phyloP scores from a whole-genome alignment of 2,329 filamentous ascomycete species.

The Nemania sp. region DNA sequence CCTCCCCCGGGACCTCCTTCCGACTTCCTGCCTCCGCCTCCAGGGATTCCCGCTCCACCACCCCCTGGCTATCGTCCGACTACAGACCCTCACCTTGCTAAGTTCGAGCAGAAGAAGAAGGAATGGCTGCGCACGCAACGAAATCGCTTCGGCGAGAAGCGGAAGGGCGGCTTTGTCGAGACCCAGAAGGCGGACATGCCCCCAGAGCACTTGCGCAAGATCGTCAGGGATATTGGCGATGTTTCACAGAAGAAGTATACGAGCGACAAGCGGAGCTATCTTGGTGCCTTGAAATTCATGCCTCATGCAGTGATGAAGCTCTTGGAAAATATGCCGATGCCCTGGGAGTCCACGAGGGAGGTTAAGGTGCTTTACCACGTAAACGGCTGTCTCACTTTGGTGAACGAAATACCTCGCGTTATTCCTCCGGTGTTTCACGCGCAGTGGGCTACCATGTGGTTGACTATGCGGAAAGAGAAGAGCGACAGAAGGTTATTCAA shows the following conservation, averaged over 20 bases:
- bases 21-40: conserved; percentile 61
- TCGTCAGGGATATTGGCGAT: conserved; percentile 97
- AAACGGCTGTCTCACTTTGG: conserved; percentile 93
- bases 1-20: conserved; percentile 62
- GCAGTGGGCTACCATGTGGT: conserved; percentile 99
- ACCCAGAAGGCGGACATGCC: conserved; percentile 99
- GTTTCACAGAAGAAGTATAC: conserved; percentile 99
- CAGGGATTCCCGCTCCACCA: conserved; percentile 67
- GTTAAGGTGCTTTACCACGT: conserved; percentile 99
- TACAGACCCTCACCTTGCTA: conserved; percentile 82
- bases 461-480: conserved; percentile 97
- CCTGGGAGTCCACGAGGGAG: conserved; percentile 94
- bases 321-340: conserved; percentile 99
- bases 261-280: conserved; percentile 95
- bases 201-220: conserved; percentile 96
- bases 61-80: conserved; percentile 84
- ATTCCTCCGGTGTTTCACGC: conserved; percentile 98
- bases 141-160: conserved; percentile 94
- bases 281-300: conserved; percentile 98
- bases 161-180: conserved; percentile 94
- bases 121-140: conserved; percentile 94
- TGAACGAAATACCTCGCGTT: conserved; percentile 94
- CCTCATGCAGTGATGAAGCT: conserved; percentile 97
- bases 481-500: conserved; percentile 96
- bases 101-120: conserved; percentile 98